These are phyloP conservation scores for Chamaecyparis obtusa DNA, from an alignment of 75 land plant species.

Conservation along the genomic window DNA sequence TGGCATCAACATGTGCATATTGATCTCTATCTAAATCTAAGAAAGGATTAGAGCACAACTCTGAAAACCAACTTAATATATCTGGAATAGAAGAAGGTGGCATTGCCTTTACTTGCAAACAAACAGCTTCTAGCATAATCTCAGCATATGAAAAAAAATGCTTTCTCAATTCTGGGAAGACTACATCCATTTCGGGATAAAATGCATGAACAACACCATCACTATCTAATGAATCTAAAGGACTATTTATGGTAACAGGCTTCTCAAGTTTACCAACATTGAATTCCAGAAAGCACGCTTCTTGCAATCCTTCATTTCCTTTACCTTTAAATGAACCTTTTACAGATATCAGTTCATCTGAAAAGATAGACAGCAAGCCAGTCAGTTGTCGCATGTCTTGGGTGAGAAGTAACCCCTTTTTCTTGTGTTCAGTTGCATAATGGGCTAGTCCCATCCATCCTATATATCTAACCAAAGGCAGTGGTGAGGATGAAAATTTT, in stretches of 20 bases:
- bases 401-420: slow-evolving; percentile 56
- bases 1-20: neutral
- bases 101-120: slow-evolving; percentile 60
- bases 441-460: slow-evolving; percentile 93
- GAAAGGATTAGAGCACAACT: slow-evolving; percentile 72
- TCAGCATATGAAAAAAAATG: slow-evolving; percentile 69
- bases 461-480: slow-evolving; percentile 73
- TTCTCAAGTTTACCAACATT: neutral
- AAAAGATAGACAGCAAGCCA: slow-evolving; percentile 60
- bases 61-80: slow-evolving; percentile 87
- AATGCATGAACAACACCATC: slow-evolving; percentile 39
- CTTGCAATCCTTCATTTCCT: slow-evolving; percentile 4
- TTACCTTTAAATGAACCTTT: slow-evolving; percentile 29
- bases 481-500: slow-evolving; percentile 48
- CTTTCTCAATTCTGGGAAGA: slow-evolving; percentile 65
- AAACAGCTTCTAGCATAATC: slow-evolving; percentile 68
- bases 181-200: slow-evolving; percentile 65
- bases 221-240: slow-evolving; percentile 11
- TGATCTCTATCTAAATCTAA: slow-evolving; percentile 19
- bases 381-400: slow-evolving; percentile 67
- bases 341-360: slow-evolving; percentile 73
- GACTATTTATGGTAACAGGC: neutral
- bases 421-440: slow-evolving; percentile 54
- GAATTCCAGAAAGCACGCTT: neutral
- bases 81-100: slow-evolving; percentile 65